A percentile compares a stretch with the other conserved stretches of the same genome.
These are phyloP conservation scores for Austroboletus novae-zelandiae DNA, from an alignment of 1,284 basidiomycete species.

Conservation along the genomic window DNA sequence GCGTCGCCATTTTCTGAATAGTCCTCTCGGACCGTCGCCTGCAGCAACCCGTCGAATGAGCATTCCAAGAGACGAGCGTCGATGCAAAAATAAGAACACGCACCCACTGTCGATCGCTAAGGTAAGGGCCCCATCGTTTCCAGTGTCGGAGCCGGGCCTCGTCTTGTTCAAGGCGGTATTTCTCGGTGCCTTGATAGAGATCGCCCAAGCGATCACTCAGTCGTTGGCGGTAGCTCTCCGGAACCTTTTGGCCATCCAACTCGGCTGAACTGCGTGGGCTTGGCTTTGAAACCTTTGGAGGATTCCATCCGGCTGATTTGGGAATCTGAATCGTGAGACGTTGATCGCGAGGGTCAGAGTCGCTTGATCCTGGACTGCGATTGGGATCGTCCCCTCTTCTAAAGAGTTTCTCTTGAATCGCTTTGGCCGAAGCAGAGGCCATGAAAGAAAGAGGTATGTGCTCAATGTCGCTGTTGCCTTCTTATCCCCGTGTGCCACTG, in stretches of 20 bases:
- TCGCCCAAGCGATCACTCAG: constrained; percentile 57
- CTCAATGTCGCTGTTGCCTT: neutral
- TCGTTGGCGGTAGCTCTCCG: constrained; percentile 51
- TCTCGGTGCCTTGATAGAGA: constrained; percentile 66
- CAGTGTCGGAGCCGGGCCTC: constrained; percentile 74
- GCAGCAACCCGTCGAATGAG: constrained; percentile 8
- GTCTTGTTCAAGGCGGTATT: constrained; percentile 71
- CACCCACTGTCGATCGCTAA: constrained; percentile 97
- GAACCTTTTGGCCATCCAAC: constrained; percentile 20
- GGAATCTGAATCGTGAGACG: constrained; percentile 81
- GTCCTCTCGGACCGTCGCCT: constrained; percentile 98
- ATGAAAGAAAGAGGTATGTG: constrained; percentile 14
- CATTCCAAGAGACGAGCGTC: neutral
- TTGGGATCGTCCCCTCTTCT: constrained; percentile 39
- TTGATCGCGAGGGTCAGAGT: constrained; percentile 36
- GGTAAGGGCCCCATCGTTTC: constrained; percentile 98
- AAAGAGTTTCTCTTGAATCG: constrained; percentile 78
- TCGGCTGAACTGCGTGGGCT: constrained; percentile 28
- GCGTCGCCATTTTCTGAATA: constrained; percentile 96
- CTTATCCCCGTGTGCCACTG: constrained; percentile 2
- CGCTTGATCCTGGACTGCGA: constrained; percentile 17
- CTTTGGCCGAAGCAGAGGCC: constrained; percentile 48
- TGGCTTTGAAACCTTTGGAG: constrained; percentile 47
- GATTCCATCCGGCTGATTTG: constrained; percentile 41
- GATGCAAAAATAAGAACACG: constrained; percentile 22